phyloP scores from a whole-genome alignment of 2,329 filamentous ascomycete genomes.

The Xylaria sp. region DNA sequence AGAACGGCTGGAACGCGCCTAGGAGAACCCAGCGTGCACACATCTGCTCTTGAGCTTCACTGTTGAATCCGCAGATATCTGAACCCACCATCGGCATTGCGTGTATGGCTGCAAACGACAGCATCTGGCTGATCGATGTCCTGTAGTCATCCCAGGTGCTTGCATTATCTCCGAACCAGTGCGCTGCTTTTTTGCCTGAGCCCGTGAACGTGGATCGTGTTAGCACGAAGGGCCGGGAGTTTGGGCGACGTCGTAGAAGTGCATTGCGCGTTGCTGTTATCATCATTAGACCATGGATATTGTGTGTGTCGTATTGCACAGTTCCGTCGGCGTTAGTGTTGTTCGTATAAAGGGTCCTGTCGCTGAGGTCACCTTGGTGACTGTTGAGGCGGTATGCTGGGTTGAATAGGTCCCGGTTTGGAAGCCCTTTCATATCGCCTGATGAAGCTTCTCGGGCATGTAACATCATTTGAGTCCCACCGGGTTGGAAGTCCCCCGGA shows the following conservation, averaged over 20 bases:
- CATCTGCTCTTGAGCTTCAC: conserved; percentile 54
- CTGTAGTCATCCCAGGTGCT: conserved; percentile 46
- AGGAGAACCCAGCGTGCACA: conserved; percentile 64
- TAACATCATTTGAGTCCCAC: neutral
- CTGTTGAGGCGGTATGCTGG: conserved; percentile 57
- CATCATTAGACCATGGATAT: conserved; percentile 63
- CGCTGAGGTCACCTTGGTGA: conserved; percentile 36
- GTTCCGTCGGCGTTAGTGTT: conserved; percentile 55
- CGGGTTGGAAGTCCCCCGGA: conserved; percentile 53
- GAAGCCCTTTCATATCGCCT: conserved; percentile 45
- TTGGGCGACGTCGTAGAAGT: conserved; percentile 52
- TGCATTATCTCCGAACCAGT: conserved; percentile 42
- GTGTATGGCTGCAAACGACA: conserved; percentile 46
- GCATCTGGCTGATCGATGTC: conserved; percentile 42
- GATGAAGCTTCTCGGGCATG: conserved; percentile 1
- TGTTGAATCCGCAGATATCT: conserved; percentile 62
- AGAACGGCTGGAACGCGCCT: conserved; percentile 64
- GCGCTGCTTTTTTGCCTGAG: conserved; percentile 50
- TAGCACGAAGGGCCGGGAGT: conserved; percentile 54
- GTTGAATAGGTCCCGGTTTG: conserved; percentile 52
- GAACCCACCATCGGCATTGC: conserved; percentile 51
- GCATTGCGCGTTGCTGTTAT: conserved; percentile 49
- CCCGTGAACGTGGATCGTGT: conserved; percentile 62
- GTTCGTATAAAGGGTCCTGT: conserved; percentile 52
- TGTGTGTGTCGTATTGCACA: conserved; percentile 61